Percentiles rank a stretch among this genome's conserved stretches.
These are phyloP conservation scores for Tubosaeta brunneosetosa DNA, from an alignment of 768 basidiomycete species.

Conservation along the genomic window DNA sequence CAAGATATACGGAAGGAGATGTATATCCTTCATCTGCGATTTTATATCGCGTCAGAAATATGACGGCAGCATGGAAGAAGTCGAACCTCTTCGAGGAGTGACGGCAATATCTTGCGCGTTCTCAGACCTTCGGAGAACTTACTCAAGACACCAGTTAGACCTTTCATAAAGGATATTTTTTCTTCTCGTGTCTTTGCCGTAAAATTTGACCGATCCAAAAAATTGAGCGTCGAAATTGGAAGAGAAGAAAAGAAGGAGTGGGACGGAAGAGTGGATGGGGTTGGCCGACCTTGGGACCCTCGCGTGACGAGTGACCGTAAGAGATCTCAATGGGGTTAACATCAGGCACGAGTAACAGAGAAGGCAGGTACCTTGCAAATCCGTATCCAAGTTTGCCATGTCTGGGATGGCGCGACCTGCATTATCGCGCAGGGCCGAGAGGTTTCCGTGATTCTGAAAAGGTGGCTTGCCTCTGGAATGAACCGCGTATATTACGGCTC, in stretches of 20 bases:
- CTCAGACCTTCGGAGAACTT: slow-evolving; percentile 85
- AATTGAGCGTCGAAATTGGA: slow-evolving; percentile 93
- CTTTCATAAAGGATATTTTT: slow-evolving; percentile 95
- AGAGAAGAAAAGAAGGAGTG: slow-evolving; percentile 93
- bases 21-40: slow-evolving; percentile 84
- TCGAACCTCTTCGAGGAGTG: slow-evolving; percentile 87
- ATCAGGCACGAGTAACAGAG: slow-evolving; percentile 7
- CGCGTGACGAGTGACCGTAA: slow-evolving; percentile 79
- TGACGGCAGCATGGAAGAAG: background rate
- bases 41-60: slow-evolving; percentile 6
- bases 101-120: slow-evolving; percentile 85
- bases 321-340: slow-evolving; percentile 47
- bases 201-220: slow-evolving; percentile 93
- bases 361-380: slow-evolving; percentile 56
- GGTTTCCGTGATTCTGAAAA: slow-evolving; percentile 77
- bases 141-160: slow-evolving; percentile 72
- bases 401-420: slow-evolving; percentile 59
- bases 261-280: slow-evolving; percentile 73
- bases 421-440: slow-evolving; percentile 65
- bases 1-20: slow-evolving; percentile 89
- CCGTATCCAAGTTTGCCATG: slow-evolving; percentile 61
- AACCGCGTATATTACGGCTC: slow-evolving; percentile 86
- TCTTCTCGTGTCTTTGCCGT: slow-evolving; percentile 92
- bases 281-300: slow-evolving; percentile 65
- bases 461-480: slow-evolving; percentile 86